Conservation (phyloP, 306 rosid species). For the Rosa multiflora region DNA sequence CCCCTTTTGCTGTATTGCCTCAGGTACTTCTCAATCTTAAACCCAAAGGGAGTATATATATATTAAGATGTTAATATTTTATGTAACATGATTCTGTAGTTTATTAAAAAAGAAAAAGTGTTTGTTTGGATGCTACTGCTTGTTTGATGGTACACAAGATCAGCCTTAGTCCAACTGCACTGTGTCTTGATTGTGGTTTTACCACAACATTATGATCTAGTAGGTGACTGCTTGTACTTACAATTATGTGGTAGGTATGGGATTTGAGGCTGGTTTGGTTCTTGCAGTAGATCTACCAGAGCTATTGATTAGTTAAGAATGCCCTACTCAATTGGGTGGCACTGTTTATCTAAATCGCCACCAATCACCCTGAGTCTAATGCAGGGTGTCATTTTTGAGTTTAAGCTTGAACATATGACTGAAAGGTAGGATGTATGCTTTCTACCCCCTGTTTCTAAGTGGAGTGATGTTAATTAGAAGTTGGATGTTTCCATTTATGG, state of each 20-base stretch:
- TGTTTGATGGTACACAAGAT: neutral
- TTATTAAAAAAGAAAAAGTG: neutral
- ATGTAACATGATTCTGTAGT: neutral
- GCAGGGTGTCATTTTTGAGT: neutral
- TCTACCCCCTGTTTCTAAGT: neutral
- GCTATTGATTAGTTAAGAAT: neutral
- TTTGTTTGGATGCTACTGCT: neutral
- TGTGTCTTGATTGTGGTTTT: neutral
- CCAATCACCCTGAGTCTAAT: constrained; percentile 2
- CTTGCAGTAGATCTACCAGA: neutral
- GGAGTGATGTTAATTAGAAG: neutral
- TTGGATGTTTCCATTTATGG: neutral
- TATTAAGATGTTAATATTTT: neutral
- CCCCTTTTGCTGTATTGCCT: constrained; percentile 78
- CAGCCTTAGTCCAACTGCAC: neutral
- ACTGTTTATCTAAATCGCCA: neutral
- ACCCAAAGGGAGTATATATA: constrained; percentile 10
- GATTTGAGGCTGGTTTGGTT: constrained; percentile 7
- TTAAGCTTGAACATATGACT: neutral
- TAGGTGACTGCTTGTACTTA: neutral
- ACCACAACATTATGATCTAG: neutral
- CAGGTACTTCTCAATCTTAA: constrained; percentile 42
- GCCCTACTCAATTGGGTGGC: neutral
- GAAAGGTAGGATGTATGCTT: neutral
- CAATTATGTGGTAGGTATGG: neutral